Evolutionary conservation across 352 stramenopile genomes (phyloP).

Genomic region (Plasmopara viticola): DNA sequence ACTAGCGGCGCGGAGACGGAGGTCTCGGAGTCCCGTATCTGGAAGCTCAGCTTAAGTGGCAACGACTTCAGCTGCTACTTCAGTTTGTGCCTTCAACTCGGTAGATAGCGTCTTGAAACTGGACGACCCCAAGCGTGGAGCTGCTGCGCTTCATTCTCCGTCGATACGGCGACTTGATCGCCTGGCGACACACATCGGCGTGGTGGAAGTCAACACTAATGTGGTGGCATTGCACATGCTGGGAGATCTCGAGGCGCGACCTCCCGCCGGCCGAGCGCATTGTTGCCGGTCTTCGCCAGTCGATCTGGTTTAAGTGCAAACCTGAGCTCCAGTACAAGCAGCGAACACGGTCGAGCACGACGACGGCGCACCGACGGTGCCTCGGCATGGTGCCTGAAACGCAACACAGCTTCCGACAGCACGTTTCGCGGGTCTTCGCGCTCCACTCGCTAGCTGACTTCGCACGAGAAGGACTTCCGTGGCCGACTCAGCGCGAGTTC

Average conservation of each 20-base stretch:
- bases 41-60: background rate
- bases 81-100: background rate
- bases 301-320: background rate
- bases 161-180: too few relatives aligned
- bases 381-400: background rate
- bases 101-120: background rate
- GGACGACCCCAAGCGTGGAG: background rate
- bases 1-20: background rate
- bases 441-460: background rate
- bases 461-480: too few relatives aligned
- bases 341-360: background rate
- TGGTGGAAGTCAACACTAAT: too few relatives aligned
- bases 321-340: background rate
- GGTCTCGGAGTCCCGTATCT: background rate
- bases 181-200: too few relatives aligned
- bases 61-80: background rate
- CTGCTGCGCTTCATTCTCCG: background rate
- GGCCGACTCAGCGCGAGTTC: too few relatives aligned
- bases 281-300: too few relatives aligned
- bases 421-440: background rate
- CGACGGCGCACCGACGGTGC: too few relatives aligned
- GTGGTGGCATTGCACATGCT: too few relatives aligned
- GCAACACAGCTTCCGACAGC: background rate
- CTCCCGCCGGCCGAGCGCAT: too few relatives aligned
- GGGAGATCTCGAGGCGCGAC: too few relatives aligned